Evolutionary conservation across 2,329 filamentous ascomycete species (phyloP).

Genomic region (Venturia aucupariae): DNA sequence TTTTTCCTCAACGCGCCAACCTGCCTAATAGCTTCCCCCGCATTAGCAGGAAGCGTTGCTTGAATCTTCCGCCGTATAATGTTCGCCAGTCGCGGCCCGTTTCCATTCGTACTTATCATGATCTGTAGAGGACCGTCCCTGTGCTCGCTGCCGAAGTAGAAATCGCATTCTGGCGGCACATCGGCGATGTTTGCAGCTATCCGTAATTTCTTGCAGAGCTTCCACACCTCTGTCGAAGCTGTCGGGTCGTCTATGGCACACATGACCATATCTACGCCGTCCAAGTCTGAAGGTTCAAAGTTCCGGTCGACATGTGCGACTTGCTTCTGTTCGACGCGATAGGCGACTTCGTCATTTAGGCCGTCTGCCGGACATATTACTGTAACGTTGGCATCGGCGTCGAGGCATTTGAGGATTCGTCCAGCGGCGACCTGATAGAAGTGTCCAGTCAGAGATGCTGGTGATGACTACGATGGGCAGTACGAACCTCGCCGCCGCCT

Average conservation of each 20-base stretch:
- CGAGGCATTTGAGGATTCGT: constrained; percentile 86
- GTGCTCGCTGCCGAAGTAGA: constrained; percentile 95
- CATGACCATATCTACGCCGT: constrained; percentile 72
- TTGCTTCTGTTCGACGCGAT: constrained; percentile 65
- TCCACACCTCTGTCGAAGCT: constrained; percentile 86
- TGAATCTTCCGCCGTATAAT: constrained; percentile 79
- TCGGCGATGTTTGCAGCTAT: constrained; percentile 95
- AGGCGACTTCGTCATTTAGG: constrained; percentile 79
- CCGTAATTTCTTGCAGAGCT: constrained; percentile 74
- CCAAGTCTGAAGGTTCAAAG: constrained; percentile 81
- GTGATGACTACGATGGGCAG: not conserved
- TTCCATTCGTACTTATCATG: constrained; percentile 98
- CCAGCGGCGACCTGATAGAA: constrained; percentile 75
- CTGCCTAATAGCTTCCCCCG: constrained; percentile 75
- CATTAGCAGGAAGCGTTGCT: constrained; percentile 61
- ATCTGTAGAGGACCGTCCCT: constrained; percentile 92
- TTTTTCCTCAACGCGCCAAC: constrained; percentile 73
- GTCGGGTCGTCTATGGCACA: constrained; percentile 88
- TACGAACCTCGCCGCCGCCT: constrained; percentile 76
- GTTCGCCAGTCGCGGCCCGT: constrained; percentile 83
- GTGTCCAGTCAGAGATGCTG: constrained; percentile 16
- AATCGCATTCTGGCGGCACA: constrained; percentile 93
- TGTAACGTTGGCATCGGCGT: constrained; percentile 84
- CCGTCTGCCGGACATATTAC: constrained; percentile 73
- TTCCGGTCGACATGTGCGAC: constrained; percentile 66